phyloP scores from a whole-genome alignment of 2,329 filamentous ascomycete species.

The Penicillium sp. region DNA sequence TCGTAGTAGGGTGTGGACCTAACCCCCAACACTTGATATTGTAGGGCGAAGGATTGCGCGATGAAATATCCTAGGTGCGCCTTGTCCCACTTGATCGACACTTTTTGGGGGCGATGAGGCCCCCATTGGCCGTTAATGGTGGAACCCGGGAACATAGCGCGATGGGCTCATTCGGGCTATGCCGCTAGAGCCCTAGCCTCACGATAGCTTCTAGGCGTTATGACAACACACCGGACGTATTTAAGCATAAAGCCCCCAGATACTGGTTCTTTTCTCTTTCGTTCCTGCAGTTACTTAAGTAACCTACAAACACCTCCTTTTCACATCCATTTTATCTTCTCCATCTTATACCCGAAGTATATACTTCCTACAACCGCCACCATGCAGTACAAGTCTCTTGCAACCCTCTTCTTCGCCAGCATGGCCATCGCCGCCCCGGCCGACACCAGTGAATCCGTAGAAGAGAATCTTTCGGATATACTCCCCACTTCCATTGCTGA shows the following conservation, averaged over 20 bases:
- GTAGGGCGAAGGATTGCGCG: neutral
- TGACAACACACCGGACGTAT: neutral
- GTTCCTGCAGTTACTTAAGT: neutral
- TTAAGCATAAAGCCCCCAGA: neutral
- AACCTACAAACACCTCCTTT: neutral
- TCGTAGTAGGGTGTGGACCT: neutral
- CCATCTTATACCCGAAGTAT: neutral
- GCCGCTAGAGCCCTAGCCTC: neutral
- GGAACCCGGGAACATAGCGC: constrained; percentile 4
- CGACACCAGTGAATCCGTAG: neutral
- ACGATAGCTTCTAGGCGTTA: neutral
- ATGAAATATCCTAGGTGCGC: neutral
- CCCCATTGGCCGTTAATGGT: constrained; percentile 10
- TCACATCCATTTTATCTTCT: neutral
- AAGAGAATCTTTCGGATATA: neutral
- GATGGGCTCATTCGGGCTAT: neutral
- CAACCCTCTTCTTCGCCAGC: constrained; percentile 11
- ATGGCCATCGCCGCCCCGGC: constrained; percentile 9
- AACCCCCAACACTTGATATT: neutral
- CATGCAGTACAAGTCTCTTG: constrained; percentile 18
- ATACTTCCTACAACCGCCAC: neutral
- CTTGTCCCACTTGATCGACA: neutral
- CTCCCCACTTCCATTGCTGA: constrained; percentile 9
- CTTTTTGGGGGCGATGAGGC: constrained; percentile 8
- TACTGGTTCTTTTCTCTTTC: neutral